Evolutionary conservation across 805 yeast species (phyloP).

Genomic region (Torulaspora delbrueckii): DNA sequence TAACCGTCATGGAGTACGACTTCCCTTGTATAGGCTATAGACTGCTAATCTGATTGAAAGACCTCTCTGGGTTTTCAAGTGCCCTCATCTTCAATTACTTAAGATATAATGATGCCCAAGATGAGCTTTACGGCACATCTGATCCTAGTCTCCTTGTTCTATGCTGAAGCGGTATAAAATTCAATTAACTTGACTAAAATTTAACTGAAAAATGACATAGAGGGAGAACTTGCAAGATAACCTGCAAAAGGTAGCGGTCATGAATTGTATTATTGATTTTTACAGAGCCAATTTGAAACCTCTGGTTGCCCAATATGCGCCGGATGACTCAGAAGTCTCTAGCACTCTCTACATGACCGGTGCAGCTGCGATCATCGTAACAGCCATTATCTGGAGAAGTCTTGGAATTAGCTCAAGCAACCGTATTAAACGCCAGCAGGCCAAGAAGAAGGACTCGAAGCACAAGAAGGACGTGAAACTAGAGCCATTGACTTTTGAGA

Average conservation of each 20-base stretch:
- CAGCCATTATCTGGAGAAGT: constrained; percentile 19
- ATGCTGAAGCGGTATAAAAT: neutral
- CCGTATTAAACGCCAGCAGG: neutral
- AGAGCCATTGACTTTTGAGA: constrained; percentile 24
- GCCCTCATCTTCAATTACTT: neutral
- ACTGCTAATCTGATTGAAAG: neutral
- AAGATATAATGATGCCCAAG: too few species aligned
- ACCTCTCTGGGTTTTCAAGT: neutral
- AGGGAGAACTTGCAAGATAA: neutral
- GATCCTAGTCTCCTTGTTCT: neutral
- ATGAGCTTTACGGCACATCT: too few species aligned
- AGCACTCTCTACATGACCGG: constrained; percentile 13
- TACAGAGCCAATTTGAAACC: constrained; percentile 5
- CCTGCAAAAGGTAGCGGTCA: neutral
- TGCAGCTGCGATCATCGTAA: constrained; percentile 16
- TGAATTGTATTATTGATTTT: constrained; percentile 2
- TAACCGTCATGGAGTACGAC: constrained; percentile 6
- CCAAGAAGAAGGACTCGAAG: constrained; percentile 10
- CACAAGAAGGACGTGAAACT: constrained; percentile 15
- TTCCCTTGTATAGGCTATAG: neutral
- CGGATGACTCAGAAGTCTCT: constrained; percentile 1
- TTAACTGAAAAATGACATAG: neutral
- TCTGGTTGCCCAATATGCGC: constrained; percentile 2
- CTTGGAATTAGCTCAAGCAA: constrained; percentile 3
- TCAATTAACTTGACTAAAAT: too few species aligned